Percentiles rank a stretch among this genome's conserved stretches.
These are phyloP conservation scores for Rhodotorula kratochvilovae DNA, from an alignment of 768 basidiomycete species.

Conservation along the genomic window DNA sequence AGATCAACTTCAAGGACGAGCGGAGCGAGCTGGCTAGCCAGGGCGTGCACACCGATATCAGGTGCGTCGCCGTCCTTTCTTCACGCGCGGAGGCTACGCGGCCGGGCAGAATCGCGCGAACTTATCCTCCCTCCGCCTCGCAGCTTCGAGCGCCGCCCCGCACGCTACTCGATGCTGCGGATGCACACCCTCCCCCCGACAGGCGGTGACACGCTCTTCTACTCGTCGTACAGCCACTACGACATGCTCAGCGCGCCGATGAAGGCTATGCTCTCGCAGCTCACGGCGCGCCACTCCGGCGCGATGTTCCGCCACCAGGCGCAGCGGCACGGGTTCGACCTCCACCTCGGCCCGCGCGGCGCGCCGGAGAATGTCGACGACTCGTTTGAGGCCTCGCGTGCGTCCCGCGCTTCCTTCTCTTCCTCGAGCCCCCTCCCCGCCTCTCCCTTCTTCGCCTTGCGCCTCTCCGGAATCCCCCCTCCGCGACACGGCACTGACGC, in stretches of 20 bases:
- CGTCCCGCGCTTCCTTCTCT: not conserved
- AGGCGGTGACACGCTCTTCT: conserved; percentile 44
- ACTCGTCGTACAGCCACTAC: conserved; percentile 43
- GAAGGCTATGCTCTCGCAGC: conserved; percentile 43
- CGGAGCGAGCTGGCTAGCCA: not conserved
- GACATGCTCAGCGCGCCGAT: conserved; percentile 45
- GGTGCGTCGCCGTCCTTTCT: no score
- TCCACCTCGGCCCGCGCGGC: conserved; percentile 44
- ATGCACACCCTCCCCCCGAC: conserved; percentile 46
- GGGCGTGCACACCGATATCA: conserved; percentile 17
- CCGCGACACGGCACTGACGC: not conserved
- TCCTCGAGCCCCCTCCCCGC: not conserved
- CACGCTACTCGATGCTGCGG: conserved; percentile 46
- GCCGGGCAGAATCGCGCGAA: not conserved
- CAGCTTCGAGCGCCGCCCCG: conserved; percentile 46
- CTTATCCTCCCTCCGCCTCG: not conserved
- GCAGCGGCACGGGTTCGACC: conserved; percentile 41
- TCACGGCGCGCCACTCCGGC: conserved; percentile 45
- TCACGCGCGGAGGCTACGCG: not conserved
- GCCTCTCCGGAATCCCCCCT: not conserved
- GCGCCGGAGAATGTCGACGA: conserved; percentile 46
- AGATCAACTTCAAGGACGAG: conserved; percentile 32
- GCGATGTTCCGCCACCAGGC: conserved; percentile 46
- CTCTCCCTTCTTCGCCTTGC: not conserved
- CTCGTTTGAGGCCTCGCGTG: conserved; percentile 43